Base-by-base conservation (phyloP, 225 moss, liverwort and hornwort genomes). In the Lunularia cruciata region DNA sequence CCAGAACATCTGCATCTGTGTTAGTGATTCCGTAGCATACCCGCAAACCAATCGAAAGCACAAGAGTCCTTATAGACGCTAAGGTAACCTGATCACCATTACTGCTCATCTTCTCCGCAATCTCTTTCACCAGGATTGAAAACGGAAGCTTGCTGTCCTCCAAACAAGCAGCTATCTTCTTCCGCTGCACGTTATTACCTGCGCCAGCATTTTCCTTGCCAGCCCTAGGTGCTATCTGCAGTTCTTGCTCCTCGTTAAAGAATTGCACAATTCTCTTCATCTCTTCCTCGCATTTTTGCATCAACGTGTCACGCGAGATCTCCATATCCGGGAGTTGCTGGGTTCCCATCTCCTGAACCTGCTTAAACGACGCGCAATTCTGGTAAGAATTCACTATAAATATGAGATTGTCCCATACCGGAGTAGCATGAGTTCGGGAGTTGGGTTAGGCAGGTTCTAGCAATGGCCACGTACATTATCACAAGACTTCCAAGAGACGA, bases 141-240 rank as follows among this genome's bases (percentile, higher is more conserved):
- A 75, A 83, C 0, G 78, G 72, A n/a, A 65, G 70, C 48, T 70
- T 68, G 57, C 83, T 83, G 8, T 75, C 78, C 57, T 83, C 83
- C 57, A 83, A 39, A n/a, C 49, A 45, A 0, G 20, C 28, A 30
- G 73, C 75, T 5, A 76, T 75, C 34, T 72, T 76, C 42, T 51
- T 75, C 0, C 78, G 56, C 57, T 63, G 78, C 8, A 47, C 28
- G 23, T 34, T 69, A 26, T 20, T 49, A 18, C 55, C 71, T 56
- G 10, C 47, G 5, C 20, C 32, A 0, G 58, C 65, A 45, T 12
- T 33, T 3, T 68, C 64, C 47, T 45, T 74, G 32, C 73, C 45
- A 26, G 46, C 8, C 23, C 58, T 45, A 5, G 23, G 46, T 3
- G 22, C 47, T 6, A 40, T 47, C 2, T 71, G 53, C 20, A 70